A percentile compares a stretch with the other conserved stretches of the same genome.
These are phyloP conservation scores for Aechmea fasciata DNA, from an alignment of 176 grass and related monocot genomes.

Conservation along the genomic window DNA sequence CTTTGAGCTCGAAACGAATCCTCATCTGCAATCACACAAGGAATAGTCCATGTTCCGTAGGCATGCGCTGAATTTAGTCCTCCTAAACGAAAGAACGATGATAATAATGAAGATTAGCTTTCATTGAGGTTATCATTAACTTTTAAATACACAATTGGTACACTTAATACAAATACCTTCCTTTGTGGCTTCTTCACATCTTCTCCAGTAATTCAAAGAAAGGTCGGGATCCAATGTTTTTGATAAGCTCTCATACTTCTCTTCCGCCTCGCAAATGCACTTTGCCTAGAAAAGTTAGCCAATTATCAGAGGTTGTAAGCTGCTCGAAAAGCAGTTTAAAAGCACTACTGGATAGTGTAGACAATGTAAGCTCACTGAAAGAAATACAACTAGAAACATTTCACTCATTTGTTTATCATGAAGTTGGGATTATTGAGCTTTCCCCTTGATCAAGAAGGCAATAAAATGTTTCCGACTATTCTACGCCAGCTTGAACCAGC, in stretches of 20 bases:
- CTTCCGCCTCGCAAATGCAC: slow-evolving; percentile 71
- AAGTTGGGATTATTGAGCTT: too few relatives aligned
- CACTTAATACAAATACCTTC: slow-evolving; percentile 37
- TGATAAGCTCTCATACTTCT: slow-evolving; percentile 52
- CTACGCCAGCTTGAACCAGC: too few relatives aligned
- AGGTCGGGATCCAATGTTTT: slow-evolving; percentile 55
- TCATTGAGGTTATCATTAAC: slow-evolving; percentile 4
- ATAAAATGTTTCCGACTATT: too few relatives aligned
- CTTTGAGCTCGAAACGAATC: slow-evolving; percentile 41
- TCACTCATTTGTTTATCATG: too few relatives aligned
- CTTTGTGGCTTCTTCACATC: slow-evolving; percentile 86
- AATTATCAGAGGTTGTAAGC: background rate
- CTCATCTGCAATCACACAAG: slow-evolving; percentile 68
- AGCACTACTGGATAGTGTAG: background rate
- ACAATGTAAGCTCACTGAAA: background rate
- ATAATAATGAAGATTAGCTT: slow-evolving; percentile 2
- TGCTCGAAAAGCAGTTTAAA: background rate
- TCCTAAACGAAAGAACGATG: slow-evolving; percentile 24
- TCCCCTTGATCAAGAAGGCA: too few relatives aligned
- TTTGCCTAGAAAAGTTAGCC: slow-evolving; percentile 33
- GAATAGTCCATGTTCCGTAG: slow-evolving; percentile 80
- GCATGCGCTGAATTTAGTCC: slow-evolving; percentile 50
- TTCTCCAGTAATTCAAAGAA: slow-evolving; percentile 53
- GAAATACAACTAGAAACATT: too few relatives aligned
- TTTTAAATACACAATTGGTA: slow-evolving; percentile 12